phyloP scores from a whole-genome alignment of 768 basidiomycete genomes.

The Pleurotus cornucopiae region DNA sequence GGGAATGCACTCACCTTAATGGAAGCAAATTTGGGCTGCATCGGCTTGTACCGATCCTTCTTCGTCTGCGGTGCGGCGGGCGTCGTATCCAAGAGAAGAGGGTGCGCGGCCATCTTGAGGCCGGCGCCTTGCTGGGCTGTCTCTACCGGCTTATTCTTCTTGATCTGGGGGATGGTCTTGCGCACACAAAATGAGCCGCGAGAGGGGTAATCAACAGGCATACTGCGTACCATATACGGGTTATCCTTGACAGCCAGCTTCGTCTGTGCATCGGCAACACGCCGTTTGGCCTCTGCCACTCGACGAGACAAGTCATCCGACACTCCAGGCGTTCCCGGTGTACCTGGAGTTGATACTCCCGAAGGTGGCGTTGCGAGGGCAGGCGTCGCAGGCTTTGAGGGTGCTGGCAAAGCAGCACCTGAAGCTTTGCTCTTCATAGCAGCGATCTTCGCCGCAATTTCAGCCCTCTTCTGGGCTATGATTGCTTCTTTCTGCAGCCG shows the following conservation, averaged over 20 bases:
- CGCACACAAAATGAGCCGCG: not conserved
- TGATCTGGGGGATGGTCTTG: constrained; percentile 52
- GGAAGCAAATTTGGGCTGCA: constrained; percentile 98
- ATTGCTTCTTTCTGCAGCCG: constrained; percentile 50
- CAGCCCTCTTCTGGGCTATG: constrained; percentile 80
- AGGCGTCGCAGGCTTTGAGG: constrained; percentile 32
- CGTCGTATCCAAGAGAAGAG: constrained; percentile 70
- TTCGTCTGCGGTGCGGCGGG: constrained; percentile 61
- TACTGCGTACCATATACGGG: constrained; percentile 74
- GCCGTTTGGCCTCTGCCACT: constrained; percentile 82
- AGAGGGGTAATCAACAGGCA: too few relatives aligned
- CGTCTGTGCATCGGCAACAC: constrained; percentile 79
- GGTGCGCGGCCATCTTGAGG: constrained; percentile 88
- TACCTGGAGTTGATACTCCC: constrained; percentile 18
- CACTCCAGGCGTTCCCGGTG: constrained; percentile 31
- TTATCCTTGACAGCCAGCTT: constrained; percentile 75
- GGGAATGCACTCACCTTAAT: constrained; percentile 58
- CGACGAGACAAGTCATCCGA: constrained; percentile 64
- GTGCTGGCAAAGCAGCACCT: constrained; percentile 27
- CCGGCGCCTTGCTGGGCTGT: constrained; percentile 77
- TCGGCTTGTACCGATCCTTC: constrained; percentile 93
- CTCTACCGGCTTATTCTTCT: constrained; percentile 52
- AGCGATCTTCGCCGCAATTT: constrained; percentile 82
- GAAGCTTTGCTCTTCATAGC: constrained; percentile 52
- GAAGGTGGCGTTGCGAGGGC: constrained; percentile 38